phyloP scores from a whole-genome alignment of 2,329 filamentous ascomycete species.

The Xylogone sp. region DNA sequence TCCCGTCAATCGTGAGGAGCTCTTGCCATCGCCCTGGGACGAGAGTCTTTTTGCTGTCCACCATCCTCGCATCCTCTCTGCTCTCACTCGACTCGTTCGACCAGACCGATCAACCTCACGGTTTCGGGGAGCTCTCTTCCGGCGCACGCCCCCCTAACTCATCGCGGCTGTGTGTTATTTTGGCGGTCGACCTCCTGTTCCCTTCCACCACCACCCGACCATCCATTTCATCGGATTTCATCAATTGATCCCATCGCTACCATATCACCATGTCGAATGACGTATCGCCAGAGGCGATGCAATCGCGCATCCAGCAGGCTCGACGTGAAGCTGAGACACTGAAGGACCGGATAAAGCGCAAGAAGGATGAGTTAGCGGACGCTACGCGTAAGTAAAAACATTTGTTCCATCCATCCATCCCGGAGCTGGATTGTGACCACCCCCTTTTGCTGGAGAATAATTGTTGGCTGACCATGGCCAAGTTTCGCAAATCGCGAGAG shows the following conservation, averaged over 20 bases:
- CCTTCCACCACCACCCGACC: constrained; percentile 5
- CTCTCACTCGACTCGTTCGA: background rate
- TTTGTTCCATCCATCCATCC: no score
- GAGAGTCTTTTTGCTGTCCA: background rate
- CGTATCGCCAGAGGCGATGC: constrained; percentile 74
- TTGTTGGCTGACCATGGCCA: constrained; percentile 15
- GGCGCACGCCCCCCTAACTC: constrained; percentile 1
- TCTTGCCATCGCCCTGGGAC: background rate
- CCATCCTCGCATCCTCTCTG: background rate
- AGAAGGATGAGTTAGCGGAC: constrained; percentile 99
- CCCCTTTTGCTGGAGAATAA: background rate
- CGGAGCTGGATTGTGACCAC: no score
- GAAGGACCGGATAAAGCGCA: constrained; percentile 98
- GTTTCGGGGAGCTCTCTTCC: constrained; percentile 19
- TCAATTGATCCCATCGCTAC: constrained; percentile 6
- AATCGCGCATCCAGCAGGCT: constrained; percentile 87
- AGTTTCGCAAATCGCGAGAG: constrained; percentile 91
- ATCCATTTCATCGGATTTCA: constrained; percentile 12
- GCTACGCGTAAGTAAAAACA: constrained; percentile 85
- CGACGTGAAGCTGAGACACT: constrained; percentile 95
- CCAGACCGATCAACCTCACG: background rate
- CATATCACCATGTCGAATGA: constrained; percentile 41
- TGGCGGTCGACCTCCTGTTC: constrained; percentile 3
- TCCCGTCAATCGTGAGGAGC: background rate
- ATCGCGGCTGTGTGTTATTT: background rate